phyloP scores from a whole-genome alignment of 148 eudicot genomes.

The Fagopyrum esculentum region DNA sequence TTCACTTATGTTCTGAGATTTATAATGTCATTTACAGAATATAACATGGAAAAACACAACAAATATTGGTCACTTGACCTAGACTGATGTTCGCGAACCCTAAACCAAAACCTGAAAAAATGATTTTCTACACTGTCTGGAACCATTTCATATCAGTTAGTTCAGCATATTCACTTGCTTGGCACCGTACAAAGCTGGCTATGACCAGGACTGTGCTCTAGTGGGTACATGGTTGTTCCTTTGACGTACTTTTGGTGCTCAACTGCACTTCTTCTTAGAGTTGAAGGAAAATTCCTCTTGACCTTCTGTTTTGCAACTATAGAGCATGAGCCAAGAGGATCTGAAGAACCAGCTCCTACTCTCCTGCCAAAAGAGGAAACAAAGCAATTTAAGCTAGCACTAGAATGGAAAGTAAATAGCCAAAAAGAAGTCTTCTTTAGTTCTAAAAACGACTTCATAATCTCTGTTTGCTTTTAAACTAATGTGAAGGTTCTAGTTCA shows the following conservation, averaged over 20 bases:
- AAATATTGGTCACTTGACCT: too few species aligned
- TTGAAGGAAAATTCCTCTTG: conserved; percentile 21
- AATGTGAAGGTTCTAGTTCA: too few species aligned
- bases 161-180: conserved; percentile 17
- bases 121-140: not conserved
- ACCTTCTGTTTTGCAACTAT: conserved; percentile 44
- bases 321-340: conserved; percentile 66
- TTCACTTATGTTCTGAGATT: too few species aligned
- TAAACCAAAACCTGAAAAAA: too few species aligned
- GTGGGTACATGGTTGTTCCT: conserved; percentile 73
- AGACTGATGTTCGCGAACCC: too few species aligned
- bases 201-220: conserved; percentile 78
- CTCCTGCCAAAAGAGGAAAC: conserved; percentile 39
- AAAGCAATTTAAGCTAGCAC: not conserved
- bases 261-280: conserved; percentile 49
- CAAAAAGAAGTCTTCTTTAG: too few species aligned
- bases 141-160: too few species aligned
- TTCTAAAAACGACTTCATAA: too few species aligned
- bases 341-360: conserved; percentile 68
- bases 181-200: conserved; percentile 74
- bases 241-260: conserved; percentile 66
- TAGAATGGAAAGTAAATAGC: not conserved
- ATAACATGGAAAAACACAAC: too few species aligned
- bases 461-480: too few species aligned
- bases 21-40: too few species aligned